Evolutionary conservation across 1,284 basidiomycete species (phyloP).

Genomic region (Mrakiaceae sp.): DNA sequence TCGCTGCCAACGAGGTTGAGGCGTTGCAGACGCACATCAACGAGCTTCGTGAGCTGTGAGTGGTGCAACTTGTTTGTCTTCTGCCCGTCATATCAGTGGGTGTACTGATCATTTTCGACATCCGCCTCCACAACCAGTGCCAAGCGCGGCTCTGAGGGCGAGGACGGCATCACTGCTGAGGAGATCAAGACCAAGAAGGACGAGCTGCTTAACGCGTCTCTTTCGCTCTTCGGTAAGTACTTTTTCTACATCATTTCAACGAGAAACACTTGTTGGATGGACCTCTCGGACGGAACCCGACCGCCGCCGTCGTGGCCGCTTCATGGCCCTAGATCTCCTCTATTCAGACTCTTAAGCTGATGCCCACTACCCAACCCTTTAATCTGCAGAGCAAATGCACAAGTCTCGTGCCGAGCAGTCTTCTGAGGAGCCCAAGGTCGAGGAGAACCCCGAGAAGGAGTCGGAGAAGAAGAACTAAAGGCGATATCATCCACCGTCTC

Average conservation of each 20-base stretch:
- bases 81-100: background rate
- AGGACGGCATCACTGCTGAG: conserved; percentile 69
- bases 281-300: background rate
- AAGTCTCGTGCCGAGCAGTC: conserved; percentile 24
- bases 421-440: conserved; percentile 34
- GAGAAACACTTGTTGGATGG: conserved; percentile 8
- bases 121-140: too few relatives aligned
- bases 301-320: too few relatives aligned
- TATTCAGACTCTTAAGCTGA: conserved; percentile 46
- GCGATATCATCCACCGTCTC: background rate
- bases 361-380: conserved; percentile 59
- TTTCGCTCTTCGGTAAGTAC: conserved; percentile 91
- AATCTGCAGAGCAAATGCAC: too few relatives aligned
- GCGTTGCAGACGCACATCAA: conserved; percentile 77
- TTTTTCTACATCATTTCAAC: background rate
- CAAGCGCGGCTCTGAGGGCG: conserved; percentile 60
- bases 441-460: conserved; percentile 29
- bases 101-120: too few relatives aligned
- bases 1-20: conserved; percentile 82
- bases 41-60: conserved; percentile 73
- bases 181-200: conserved; percentile 84
- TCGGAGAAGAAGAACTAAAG: conserved; percentile 31
- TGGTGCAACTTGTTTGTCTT: background rate
- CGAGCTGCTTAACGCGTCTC: conserved; percentile 91
- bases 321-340: background rate